A percentile compares a stretch with the other conserved stretches of the same genome.
These are phyloP conservation scores for Hypoxylon intermedium DNA, from an alignment of 495 filamentous ascomycete genomes.

Conservation along the genomic window DNA sequence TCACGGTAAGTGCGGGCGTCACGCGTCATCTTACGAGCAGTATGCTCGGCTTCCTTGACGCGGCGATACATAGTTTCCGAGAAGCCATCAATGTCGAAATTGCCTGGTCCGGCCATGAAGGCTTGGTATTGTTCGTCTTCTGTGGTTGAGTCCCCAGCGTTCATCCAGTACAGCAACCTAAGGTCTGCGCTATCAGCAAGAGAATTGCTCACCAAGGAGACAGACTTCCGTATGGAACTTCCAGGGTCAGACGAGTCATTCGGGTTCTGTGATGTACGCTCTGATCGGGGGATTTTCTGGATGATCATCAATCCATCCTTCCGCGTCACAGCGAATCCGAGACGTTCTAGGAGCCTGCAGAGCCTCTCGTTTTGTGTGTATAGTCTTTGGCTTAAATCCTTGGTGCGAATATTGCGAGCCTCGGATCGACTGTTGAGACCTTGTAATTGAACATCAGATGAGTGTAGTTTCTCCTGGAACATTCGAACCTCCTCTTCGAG, in stretches of 20 bases:
- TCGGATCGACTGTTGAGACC: conserved; percentile 61
- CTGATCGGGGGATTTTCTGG: conserved; percentile 73
- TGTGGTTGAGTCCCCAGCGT: conserved; percentile 66
- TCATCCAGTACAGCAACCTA: conserved; percentile 78
- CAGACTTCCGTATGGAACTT: conserved; percentile 63
- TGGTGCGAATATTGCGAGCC: conserved; percentile 69
- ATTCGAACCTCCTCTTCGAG: conserved; percentile 71
- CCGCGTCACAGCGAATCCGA: conserved; percentile 81
- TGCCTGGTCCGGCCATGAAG: conserved; percentile 71
- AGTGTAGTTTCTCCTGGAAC: conserved; percentile 63
- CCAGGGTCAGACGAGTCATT: conserved; percentile 68
- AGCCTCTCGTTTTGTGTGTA: conserved; percentile 79
- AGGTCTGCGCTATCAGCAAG: conserved; percentile 63
- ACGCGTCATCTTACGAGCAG: conserved; percentile 87
- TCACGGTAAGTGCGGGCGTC: conserved; percentile 88
- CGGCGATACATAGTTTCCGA: conserved; percentile 83
- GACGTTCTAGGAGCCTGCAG: conserved; percentile 77
- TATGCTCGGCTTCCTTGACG: conserved; percentile 85
- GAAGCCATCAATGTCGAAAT: conserved; percentile 83
- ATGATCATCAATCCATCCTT: conserved; percentile 77
- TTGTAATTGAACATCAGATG: conserved; percentile 58
- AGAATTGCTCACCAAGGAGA: conserved; percentile 49
- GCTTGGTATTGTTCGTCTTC: conserved; percentile 74
- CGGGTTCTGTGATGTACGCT: conserved; percentile 58
- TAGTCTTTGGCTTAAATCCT: conserved; percentile 82